Evolutionary conservation across 495 filamentous ascomycete species (phyloP).

Genomic region (Cercophora sp.): DNA sequence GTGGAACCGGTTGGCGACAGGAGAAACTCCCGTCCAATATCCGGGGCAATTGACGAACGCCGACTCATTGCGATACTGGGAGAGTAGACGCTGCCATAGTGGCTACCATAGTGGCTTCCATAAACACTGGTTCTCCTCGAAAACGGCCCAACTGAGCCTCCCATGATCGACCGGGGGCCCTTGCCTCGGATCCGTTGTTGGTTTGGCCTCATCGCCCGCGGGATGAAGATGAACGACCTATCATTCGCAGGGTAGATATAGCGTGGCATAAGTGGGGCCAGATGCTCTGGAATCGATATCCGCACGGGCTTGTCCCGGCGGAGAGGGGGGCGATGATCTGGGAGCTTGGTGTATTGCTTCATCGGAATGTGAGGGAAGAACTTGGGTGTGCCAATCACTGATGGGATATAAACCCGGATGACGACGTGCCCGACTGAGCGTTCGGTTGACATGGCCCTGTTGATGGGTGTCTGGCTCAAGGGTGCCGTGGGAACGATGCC

Average conservation of each 20-base stretch:
- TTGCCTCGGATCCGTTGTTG: slow-evolving; percentile 75
- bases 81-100: slow-evolving; percentile 79
- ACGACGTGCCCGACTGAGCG: slow-evolving; percentile 71
- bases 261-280: slow-evolving; percentile 52
- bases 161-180: slow-evolving; percentile 57
- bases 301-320: slow-evolving; percentile 95
- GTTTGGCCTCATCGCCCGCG: slow-evolving; percentile 86
- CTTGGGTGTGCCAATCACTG: slow-evolving; percentile 67
- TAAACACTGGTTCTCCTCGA: slow-evolving; percentile 66
- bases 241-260: slow-evolving; percentile 90
- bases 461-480: slow-evolving; percentile 42
- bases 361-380: slow-evolving; percentile 68
- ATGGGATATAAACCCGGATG: slow-evolving; percentile 69
- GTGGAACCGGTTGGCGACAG: slow-evolving; percentile 75
- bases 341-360: slow-evolving; percentile 85
- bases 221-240: slow-evolving; percentile 97
- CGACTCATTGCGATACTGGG: slow-evolving; percentile 91
- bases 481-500: slow-evolving; percentile 43
- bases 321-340: slow-evolving; percentile 89
- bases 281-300: slow-evolving; percentile 76
- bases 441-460: slow-evolving; percentile 56
- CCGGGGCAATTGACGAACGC: slow-evolving; percentile 78
- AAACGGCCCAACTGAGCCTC: slow-evolving; percentile 62
- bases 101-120: slow-evolving; percentile 59
- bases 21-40: slow-evolving; percentile 67